Base-by-base conservation (phyloP, 305 asterid genomes). In the Striga hermonthica region DNA sequence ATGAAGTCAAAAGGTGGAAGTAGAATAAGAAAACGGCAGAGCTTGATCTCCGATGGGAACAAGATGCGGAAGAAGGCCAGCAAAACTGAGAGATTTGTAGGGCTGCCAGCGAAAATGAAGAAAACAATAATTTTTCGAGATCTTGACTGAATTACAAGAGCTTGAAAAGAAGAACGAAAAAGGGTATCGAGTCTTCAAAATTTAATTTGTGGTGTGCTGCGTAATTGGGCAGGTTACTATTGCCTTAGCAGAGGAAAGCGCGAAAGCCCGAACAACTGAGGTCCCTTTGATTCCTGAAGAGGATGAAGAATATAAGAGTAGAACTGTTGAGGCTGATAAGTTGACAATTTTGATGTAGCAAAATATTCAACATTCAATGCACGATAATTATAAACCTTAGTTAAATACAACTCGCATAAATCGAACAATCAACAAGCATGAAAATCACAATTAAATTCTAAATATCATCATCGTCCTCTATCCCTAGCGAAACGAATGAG, bases 161-260 rank as follows among this genome's bases (percentile, higher is more conserved):
- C n/a, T 2, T 16, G 5, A 15, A 15, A 3, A 52, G 5, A 16
- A 16, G 39, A 7, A 22, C 7, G 57, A n/a, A 4, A 22, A 50
- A 3, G 57, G 13, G 48, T 36, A 54, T 45, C 8, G 59, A 13
- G 31, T 14, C 4, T 16, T 15, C 37, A 11, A 53, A 5, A 15
- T 1, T 53, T 31, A 22, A 22, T 22, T 22, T 39, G 47, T 10
- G 57, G 36, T 39, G 35, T 45, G 11, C 53, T 4, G 67, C 55
- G 4, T 14, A 57, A 16, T 16, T 36, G 55, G 34, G 22, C 38
- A 35, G n/a, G 64, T 58, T 11, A 3, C 3, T 9, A 54, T 37
- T 79, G 86, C 79, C 48, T 75, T 87, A 60, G 90, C 90, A 28
- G 84, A 78, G 71, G 95, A 87, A 71, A 85, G 79, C 80, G 86